Percentiles rank a stretch among this genome's conserved stretches.
Evolutionary conservation across 495 filamentous ascomycete genomes (phyloP).

Genomic region (Hypoxylon intermedium): DNA sequence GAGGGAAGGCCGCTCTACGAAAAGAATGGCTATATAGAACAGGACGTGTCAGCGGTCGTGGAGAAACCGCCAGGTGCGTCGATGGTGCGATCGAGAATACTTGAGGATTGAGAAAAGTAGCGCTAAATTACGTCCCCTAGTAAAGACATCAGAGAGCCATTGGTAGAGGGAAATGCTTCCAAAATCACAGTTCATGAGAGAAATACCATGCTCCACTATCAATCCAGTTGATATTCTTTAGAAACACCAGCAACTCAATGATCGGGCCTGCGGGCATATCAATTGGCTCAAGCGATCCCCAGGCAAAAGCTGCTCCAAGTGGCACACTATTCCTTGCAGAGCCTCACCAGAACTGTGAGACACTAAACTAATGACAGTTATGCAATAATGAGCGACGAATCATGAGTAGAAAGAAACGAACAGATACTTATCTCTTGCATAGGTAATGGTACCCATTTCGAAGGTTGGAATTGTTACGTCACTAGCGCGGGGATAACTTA

Average conservation of each 20-base stretch:
- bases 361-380: no score
- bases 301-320: background rate
- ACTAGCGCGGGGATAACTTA: no score
- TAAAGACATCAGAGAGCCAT: background rate
- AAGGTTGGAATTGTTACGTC: no score
- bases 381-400: no score
- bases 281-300: background rate
- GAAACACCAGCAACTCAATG: background rate
- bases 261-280: background rate
- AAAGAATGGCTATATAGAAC: constrained; percentile 13
- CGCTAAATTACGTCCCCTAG: background rate
- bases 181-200: background rate
- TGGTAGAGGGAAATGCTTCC: background rate
- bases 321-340: background rate
- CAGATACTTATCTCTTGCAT: no score
- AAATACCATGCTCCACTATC: background rate
- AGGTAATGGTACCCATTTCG: no score
- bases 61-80: constrained; percentile 2
- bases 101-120: no score
- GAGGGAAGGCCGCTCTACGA: constrained; percentile 24
- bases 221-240: background rate
- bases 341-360: background rate
- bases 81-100: constrained; percentile 13
- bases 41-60: constrained; percentile 14
- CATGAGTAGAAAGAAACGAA: no score